Conservation (phyloP, 2,329 filamentous ascomycete species). For the Exophiala aquamarina region DNA sequence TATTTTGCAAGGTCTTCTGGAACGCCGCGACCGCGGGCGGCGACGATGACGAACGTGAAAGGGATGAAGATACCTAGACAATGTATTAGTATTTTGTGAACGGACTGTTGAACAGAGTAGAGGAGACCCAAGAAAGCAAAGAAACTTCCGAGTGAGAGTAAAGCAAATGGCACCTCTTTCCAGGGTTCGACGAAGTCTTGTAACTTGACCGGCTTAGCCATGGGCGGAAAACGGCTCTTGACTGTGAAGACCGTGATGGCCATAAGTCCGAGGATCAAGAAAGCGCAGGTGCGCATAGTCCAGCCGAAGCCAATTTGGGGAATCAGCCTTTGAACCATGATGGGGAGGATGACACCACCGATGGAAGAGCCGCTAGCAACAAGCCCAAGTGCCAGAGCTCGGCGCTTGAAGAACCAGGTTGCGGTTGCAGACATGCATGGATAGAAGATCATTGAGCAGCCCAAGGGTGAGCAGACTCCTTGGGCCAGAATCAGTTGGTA, state of each 20-base stretch:
- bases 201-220: conserved; percentile 31
- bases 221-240: conserved; percentile 50
- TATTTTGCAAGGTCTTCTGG: conserved; percentile 49
- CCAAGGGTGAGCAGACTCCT: conserved; percentile 53
- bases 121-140: conserved; percentile 48
- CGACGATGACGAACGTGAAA: conserved; percentile 29
- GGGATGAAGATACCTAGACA: conserved; percentile 42
- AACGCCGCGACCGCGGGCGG: conserved; percentile 47
- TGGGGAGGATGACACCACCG: conserved; percentile 62
- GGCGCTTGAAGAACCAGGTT: conserved; percentile 40
- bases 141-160: conserved; percentile 28
- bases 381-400: conserved; percentile 56
- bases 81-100: conserved; percentile 36
- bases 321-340: conserved; percentile 60
- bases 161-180: conserved; percentile 27
- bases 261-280: conserved; percentile 61
- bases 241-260: conserved; percentile 55
- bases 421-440: conserved; percentile 37
- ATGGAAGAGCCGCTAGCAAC: conserved; percentile 55
- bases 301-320: conserved; percentile 55
- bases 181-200: conserved; percentile 34
- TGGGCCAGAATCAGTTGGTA: conserved; percentile 59
- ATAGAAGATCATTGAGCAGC: conserved; percentile 53
- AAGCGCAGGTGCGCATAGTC: conserved; percentile 59
- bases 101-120: too few relatives aligned